These are phyloP conservation scores for Trypanosoma cruzi DNA, from an alignment of 208 protist genomes.

Conservation along the genomic window DNA sequence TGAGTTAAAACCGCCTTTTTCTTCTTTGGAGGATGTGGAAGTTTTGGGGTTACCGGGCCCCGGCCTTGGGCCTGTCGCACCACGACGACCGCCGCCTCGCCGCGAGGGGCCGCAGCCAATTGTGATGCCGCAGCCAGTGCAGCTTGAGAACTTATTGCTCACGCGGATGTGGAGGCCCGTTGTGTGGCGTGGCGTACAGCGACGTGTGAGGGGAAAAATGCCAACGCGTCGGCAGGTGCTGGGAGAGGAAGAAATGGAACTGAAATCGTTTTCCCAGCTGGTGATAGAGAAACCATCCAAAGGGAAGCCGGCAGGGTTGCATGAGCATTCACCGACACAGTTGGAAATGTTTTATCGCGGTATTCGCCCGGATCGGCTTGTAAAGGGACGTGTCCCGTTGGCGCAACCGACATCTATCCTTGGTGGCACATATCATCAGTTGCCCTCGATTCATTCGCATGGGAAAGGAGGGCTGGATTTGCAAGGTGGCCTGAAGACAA, in stretches of 20 bases:
- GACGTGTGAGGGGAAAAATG: constrained; percentile 31
- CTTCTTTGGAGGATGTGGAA: not conserved
- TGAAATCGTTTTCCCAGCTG: not conserved
- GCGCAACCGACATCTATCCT: constrained; percentile 55
- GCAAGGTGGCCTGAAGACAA: not conserved
- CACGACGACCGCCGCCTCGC: not conserved
- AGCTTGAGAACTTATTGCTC: not conserved
- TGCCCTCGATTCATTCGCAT: constrained; percentile 19
- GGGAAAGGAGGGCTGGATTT: constrained; percentile 3
- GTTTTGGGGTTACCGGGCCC: not conserved
- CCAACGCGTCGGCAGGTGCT: constrained; percentile 51
- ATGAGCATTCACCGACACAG: constrained; percentile 63
- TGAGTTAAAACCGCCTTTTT: not conserved
- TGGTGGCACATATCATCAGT: constrained; percentile 73
- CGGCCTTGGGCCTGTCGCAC: not conserved
- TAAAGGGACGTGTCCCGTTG: constrained; percentile 68
- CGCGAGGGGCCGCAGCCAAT: not conserved
- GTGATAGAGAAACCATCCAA: too few species aligned
- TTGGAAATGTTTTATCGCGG: constrained; percentile 73
- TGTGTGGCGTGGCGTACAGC: not conserved
- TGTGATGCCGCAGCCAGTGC: not conserved
- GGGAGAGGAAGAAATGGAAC: constrained; percentile 26
- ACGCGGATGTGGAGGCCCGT: not conserved
- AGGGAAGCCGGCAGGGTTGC: constrained; percentile 31
- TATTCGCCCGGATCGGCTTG: constrained; percentile 54